Percentiles rank a stretch among this genome's conserved stretches.
phyloP scores from a whole-genome alignment of 148 eudicot genomes.

The Diospyros lotus region DNA sequence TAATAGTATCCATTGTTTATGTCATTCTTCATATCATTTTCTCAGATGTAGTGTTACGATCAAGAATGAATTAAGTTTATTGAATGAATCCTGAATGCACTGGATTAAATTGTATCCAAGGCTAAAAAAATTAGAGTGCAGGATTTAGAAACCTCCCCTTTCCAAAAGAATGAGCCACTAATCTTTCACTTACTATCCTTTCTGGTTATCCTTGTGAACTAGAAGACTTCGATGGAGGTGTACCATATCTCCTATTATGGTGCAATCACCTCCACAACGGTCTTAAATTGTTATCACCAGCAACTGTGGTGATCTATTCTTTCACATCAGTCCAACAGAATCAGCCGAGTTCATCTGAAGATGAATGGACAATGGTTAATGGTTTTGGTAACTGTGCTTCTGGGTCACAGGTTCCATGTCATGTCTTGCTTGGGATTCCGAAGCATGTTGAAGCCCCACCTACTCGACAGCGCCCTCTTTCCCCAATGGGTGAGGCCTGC shows the following conservation, averaged over 20 bases:
- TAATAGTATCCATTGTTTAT: neutral
- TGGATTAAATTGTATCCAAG: neutral
- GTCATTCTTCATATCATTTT: neutral
- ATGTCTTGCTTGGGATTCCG: conserved; percentile 67
- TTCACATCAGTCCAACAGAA: neutral
- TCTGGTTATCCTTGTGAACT: neutral
- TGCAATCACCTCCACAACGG: neutral
- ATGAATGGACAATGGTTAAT: neutral
- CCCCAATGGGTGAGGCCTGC: conserved; percentile 93
- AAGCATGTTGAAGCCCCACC: conserved; percentile 71
- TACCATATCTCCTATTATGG: neutral
- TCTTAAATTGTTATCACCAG: neutral
- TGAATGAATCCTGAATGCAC: neutral
- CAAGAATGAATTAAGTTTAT: neutral
- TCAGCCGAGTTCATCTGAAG: neutral
- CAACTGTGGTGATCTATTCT: neutral
- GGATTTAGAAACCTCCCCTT: neutral
- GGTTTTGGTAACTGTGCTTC: conserved; percentile 3
- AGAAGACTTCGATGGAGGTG: conserved; percentile 2
- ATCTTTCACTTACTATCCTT: neutral
- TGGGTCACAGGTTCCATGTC: conserved; percentile 53
- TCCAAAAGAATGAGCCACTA: neutral
- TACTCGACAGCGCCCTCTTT: conserved; percentile 68
- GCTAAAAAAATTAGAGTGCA: neutral
- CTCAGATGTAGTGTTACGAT: neutral